phyloP scores from a whole-genome alignment of 768 basidiomycete genomes.

The Tulasnella sp. region DNA sequence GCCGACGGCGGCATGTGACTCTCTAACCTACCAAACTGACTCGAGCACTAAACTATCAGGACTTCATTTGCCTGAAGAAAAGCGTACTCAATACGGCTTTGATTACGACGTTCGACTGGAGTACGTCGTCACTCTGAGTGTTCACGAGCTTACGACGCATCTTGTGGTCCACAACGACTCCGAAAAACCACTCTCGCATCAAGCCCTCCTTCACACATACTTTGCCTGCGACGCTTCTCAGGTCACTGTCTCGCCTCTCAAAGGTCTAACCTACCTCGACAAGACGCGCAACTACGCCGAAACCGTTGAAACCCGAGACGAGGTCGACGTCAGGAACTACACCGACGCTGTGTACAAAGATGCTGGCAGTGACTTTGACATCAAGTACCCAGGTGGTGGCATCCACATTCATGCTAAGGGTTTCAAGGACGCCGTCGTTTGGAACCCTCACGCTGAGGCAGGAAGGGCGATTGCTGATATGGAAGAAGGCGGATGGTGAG shows the following conservation, averaged over 20 bases:
- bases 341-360: slow-evolving; percentile 83
- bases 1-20: neutral
- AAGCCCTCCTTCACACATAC: slow-evolving; percentile 93
- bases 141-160: slow-evolving; percentile 75
- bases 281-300: slow-evolving; percentile 58
- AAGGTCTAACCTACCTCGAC: slow-evolving; percentile 71
- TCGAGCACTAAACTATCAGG: neutral
- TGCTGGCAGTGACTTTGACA: slow-evolving; percentile 55
- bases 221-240: slow-evolving; percentile 55
- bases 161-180: slow-evolving; percentile 80
- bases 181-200: slow-evolving; percentile 70
- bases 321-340: slow-evolving; percentile 64
- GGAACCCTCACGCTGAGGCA: slow-evolving; percentile 81
- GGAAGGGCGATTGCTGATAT: slow-evolving; percentile 84
- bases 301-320: slow-evolving; percentile 59
- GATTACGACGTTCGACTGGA: slow-evolving; percentile 66
- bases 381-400: slow-evolving; percentile 59
- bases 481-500: slow-evolving; percentile 86
- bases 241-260: slow-evolving; percentile 65
- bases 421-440: slow-evolving; percentile 83
- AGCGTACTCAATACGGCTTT: slow-evolving; percentile 61
- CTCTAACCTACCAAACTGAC: neutral
- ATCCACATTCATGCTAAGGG: slow-evolving; percentile 57
- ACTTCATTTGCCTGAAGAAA: slow-evolving; percentile 45
- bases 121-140: slow-evolving; percentile 80